Conservation (phyloP, 768 basidiomycete species). For the Termitomyces sp. region DNA sequence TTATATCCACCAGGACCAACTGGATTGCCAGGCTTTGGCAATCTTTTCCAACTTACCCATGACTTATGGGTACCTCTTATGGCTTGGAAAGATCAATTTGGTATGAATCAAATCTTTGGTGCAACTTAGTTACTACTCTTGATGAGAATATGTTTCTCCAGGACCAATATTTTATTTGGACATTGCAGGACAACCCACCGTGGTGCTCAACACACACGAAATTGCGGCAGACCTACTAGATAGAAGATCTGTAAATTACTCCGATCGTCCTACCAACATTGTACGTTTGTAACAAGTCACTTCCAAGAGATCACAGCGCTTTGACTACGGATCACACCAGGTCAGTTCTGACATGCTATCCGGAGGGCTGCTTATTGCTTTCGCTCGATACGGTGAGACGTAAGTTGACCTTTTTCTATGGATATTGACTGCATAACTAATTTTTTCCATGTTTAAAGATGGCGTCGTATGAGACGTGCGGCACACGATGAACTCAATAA, state of each 20-base stretch:
- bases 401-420: background rate
- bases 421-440: background rate
- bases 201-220: background rate
- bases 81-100: background rate
- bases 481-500: slow-evolving; percentile 27
- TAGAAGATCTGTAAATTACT: background rate
- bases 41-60: background rate
- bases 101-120: background rate
- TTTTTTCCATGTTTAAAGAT: background rate
- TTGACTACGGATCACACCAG: background rate
- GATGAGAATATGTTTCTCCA: background rate
- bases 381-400: background rate
- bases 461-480: slow-evolving; percentile 11
- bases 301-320: background rate
- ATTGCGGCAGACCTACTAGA: background rate
- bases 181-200: background rate
- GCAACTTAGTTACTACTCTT: background rate
- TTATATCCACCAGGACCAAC: background rate
- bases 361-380: background rate
- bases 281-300: background rate
- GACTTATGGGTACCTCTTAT: background rate
- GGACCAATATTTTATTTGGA: background rate
- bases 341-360: background rate
- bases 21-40: background rate
- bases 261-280: background rate